These are phyloP conservation scores for Rhododendron kiyosumense DNA, from an alignment of 148 eudicot genomes.

Conservation along the genomic window DNA sequence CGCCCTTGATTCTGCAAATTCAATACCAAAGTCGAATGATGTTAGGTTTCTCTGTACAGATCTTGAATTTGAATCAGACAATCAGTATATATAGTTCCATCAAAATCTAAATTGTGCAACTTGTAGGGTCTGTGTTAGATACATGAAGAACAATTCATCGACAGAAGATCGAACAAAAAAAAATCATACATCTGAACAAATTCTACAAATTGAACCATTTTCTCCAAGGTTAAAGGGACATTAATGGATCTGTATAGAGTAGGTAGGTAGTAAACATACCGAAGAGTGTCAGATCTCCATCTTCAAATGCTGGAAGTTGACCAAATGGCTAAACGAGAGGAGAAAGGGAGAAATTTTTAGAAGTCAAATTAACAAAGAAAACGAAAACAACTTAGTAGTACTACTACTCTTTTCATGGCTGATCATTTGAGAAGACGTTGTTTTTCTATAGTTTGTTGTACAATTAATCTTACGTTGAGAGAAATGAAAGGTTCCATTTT, in stretches of 20 bases:
- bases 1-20: constrained; percentile 65
- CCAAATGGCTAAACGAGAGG: constrained; percentile 39
- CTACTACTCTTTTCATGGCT: not conserved
- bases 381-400: not conserved
- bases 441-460: not conserved
- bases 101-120: not conserved
- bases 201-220: not conserved
- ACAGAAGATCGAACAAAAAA: not conserved
- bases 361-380: not conserved
- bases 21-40: not conserved
- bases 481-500: constrained; percentile 29
- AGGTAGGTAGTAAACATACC: constrained; percentile 14
- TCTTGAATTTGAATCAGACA: not conserved
- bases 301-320: constrained; percentile 41
- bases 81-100: not conserved
- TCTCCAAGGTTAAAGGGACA: not conserved
- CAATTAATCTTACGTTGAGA: constrained; percentile 23
- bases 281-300: constrained; percentile 39
- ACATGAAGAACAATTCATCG: no score
- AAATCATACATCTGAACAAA: not conserved
- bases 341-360: not conserved
- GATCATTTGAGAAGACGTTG: not conserved
- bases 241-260: not conserved
- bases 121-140: not conserved
- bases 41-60: not conserved